These are phyloP conservation scores for Phaeosphaeria sp. DNA, from an alignment of 2,329 filamentous ascomycete species.

Conservation along the genomic window DNA sequence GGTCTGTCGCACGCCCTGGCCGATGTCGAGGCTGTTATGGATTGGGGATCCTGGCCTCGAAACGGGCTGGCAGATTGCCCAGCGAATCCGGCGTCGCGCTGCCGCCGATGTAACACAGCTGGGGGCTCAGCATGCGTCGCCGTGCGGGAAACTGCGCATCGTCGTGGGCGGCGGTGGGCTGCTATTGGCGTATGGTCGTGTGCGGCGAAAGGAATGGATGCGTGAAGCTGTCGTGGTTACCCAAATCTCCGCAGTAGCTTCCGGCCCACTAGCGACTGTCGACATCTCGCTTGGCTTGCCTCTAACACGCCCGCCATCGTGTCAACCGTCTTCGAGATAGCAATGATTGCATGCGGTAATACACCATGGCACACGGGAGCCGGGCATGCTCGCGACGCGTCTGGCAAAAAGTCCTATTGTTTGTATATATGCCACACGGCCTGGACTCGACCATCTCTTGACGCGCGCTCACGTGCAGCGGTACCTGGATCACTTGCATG, in stretches of 20 bases:
- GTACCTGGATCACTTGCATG: conserved; percentile 1
- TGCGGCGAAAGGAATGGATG: conserved; percentile 11
- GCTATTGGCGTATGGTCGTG: conserved; percentile 12
- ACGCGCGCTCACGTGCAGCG: conserved; percentile 6
- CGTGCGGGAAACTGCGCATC: conserved; percentile 14
- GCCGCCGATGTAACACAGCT: conserved; percentile 2
- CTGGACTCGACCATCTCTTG: background rate
- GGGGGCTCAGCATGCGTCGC: conserved; percentile 5
- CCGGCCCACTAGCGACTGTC: conserved; percentile 5
- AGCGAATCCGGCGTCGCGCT: conserved; percentile 13
- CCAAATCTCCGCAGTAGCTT: conserved; percentile 13
- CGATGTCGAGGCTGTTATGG: conserved; percentile 28
- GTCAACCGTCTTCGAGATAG: background rate
- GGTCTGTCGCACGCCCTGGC: conserved; percentile 30
- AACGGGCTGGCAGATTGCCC: conserved; percentile 23
- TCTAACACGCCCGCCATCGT: background rate
- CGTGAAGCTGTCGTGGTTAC: conserved; percentile 7
- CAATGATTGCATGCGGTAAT: background rate
- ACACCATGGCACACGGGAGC: background rate
- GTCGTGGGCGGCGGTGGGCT: conserved; percentile 19
- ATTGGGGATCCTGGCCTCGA: conserved; percentile 39
- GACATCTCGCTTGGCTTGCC: conserved; percentile 8
- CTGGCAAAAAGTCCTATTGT: background rate
- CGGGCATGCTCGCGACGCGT: conserved; percentile 1
- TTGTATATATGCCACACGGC: background rate